Evolutionary conservation across 495 filamentous ascomycete species (phyloP).

Genomic region (Lasiosphaeriaceae sp.): DNA sequence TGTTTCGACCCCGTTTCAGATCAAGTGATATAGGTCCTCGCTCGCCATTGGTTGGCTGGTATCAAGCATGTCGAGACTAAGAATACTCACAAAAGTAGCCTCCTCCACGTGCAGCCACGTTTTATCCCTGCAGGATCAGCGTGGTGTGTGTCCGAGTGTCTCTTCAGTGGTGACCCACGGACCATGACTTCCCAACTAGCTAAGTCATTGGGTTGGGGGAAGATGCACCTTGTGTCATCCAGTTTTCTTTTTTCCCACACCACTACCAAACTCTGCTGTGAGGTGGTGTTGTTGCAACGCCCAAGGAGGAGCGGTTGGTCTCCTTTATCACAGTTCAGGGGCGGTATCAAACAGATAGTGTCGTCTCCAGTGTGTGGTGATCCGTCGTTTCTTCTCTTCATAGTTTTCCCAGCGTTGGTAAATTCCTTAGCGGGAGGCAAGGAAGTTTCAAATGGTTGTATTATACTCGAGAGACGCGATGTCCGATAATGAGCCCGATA

Average conservation of each 20-base stretch:
- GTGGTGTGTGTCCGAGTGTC: not conserved
- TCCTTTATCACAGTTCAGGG: too few relatives aligned
- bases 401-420: too few relatives aligned
- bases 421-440: too few relatives aligned
- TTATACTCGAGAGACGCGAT: too few relatives aligned
- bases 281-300: too few relatives aligned
- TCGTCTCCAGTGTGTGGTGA: too few relatives aligned
- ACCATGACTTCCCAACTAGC: not conserved
- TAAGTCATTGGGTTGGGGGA: not conserved
- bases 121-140: conserved; percentile 28
- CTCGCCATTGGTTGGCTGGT: conserved; percentile 5
- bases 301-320: too few relatives aligned
- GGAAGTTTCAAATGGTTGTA: too few relatives aligned
- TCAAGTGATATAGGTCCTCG: conserved; percentile 19
- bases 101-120: conserved; percentile 31
- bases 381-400: too few relatives aligned
- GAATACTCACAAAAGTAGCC: conserved; percentile 10
- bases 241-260: not conserved
- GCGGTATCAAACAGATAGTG: too few relatives aligned
- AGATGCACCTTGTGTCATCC: not conserved
- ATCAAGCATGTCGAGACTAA: not conserved
- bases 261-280: not conserved
- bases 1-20: conserved; percentile 34
- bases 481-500: too few relatives aligned
- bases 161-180: not conserved